Evolutionary conservation across 164 flowering plant species (phyloP).

Genomic region (Warburgia ugandensis): DNA sequence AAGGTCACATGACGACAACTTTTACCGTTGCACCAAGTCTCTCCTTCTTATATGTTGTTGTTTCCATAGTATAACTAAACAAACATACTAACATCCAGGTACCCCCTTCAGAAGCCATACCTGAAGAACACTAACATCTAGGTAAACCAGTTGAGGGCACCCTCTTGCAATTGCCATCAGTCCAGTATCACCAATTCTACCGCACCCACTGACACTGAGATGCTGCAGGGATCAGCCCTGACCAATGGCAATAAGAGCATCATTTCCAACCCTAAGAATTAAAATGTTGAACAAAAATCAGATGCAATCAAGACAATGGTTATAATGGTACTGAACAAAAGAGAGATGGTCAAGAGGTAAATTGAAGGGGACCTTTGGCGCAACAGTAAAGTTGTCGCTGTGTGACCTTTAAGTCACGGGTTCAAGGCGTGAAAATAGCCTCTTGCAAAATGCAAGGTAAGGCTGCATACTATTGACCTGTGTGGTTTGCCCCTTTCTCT

Average conservation of each 20-base stretch:
- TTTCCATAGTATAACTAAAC: background rate
- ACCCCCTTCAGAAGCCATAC: slow-evolving; percentile 10
- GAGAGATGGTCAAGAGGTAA: background rate
- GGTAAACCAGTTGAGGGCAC: slow-evolving; percentile 55
- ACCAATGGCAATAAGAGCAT: slow-evolving; percentile 73
- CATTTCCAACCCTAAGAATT: slow-evolving; percentile 75
- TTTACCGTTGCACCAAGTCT: too few relatives aligned
- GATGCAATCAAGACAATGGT: background rate
- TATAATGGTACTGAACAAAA: background rate
- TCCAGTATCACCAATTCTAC: slow-evolving; percentile 78
- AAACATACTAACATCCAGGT: background rate
- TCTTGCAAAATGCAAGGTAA: too few relatives aligned
- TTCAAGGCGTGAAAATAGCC: too few relatives aligned
- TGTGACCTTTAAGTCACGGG: too few relatives aligned
- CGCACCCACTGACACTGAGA: slow-evolving; percentile 88
- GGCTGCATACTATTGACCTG: too few relatives aligned
- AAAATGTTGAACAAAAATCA: slow-evolving; percentile 6
- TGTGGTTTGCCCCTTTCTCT: too few relatives aligned
- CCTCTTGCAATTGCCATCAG: slow-evolving; percentile 79
- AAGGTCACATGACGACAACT: too few relatives aligned
- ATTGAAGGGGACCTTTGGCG: too few relatives aligned
- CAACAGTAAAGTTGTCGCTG: too few relatives aligned
- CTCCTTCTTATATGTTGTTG: too few relatives aligned
- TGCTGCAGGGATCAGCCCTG: slow-evolving; percentile 60
- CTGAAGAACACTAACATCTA: slow-evolving; percentile 87